Evolutionary conservation across 2,329 filamentous ascomycete species (phyloP), one percentile per base, ranked within the genome.

Genomic region (Cladosporium cucumerinum): DNA sequence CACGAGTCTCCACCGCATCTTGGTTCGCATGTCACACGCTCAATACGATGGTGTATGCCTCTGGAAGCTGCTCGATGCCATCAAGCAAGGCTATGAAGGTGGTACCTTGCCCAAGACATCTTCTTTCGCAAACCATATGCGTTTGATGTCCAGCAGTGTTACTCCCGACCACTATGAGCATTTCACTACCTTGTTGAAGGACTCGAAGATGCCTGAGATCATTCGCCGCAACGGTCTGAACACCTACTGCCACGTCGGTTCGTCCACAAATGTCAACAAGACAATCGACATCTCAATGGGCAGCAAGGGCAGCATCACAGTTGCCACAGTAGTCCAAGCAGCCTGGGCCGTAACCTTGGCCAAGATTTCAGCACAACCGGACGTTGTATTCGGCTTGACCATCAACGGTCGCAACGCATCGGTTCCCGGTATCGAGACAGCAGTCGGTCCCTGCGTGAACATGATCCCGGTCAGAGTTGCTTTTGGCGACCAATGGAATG

Each of bases 291-390:
- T 62, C 21, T 55, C 60, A 25, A 62, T 62, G 60, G 60, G 60
- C 11, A 62, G 60, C 60, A 62, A 62, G 60, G 60, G 60, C 8
- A 62, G 60, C 34, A 71, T 76, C 54, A 74, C 73, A n/a, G 65
- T 30, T 64, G 71, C 46, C 48, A 73, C 82, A 0, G 79, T 87
- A 2, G 76, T 87, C 36, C 86, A 86, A 71, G 81, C 84, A 0
- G 85, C 85, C 0, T 88, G 86, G 85, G 82, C 84, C 0, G 80
- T 84, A 66, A 80, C 84, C 0, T 78, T 88, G 7, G 82, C 83
- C 0, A 82, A 79, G 26, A 73, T 86, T 11, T 81, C 83, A 0
- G 80, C 78, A 0, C 76, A 73, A 0, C 74, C 79, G 6, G 85
- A 87, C 49, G 79, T 87, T 7, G 78, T 86, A 3, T 87, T 87